Conservation (phyloP, 208 protist species). For the Phytomonas serpens region DNA sequence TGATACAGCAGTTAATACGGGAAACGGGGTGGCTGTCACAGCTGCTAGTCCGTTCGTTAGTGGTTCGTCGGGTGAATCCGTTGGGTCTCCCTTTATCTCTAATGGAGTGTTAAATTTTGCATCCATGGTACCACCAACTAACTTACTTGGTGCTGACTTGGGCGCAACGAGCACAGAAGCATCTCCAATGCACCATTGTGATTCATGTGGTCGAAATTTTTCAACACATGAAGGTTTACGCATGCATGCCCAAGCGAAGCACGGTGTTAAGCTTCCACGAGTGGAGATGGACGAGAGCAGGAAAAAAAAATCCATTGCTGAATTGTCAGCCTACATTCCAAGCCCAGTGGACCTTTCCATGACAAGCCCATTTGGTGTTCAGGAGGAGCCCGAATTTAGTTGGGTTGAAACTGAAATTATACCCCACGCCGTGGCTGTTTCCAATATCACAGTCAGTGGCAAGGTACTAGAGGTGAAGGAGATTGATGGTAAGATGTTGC, state of each 20-base stretch:
- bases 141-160: slow-evolving; percentile 7
- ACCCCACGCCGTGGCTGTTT: slow-evolving; percentile 57
- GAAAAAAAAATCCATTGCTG: slow-evolving; percentile 20
- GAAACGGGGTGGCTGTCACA: background rate
- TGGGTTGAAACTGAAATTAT: slow-evolving; percentile 73
- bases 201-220: slow-evolving; percentile 52
- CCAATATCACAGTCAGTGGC: slow-evolving; percentile 58
- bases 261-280: slow-evolving; percentile 39
- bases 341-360: slow-evolving; percentile 82
- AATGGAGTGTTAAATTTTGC: background rate
- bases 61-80: background rate
- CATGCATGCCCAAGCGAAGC: slow-evolving; percentile 83
- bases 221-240: slow-evolving; percentile 45
- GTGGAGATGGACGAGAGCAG: slow-evolving; percentile 13
- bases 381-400: slow-evolving; percentile 8
- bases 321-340: slow-evolving; percentile 79
- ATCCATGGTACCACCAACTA: background rate
- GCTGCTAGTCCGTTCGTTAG: background rate
- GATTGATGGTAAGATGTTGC: slow-evolving; percentile 17
- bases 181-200: slow-evolving; percentile 36
- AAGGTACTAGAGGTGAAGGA: slow-evolving; percentile 33
- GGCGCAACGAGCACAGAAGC: slow-evolving; percentile 12
- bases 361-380: slow-evolving; percentile 62
- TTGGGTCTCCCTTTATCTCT: background rate
- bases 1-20: background rate